A percentile compares a stretch with the other conserved stretches of the same genome.
Evolutionary conservation across 345 rosid genomes (phyloP).

Genomic region (Passiflora organensis): DNA sequence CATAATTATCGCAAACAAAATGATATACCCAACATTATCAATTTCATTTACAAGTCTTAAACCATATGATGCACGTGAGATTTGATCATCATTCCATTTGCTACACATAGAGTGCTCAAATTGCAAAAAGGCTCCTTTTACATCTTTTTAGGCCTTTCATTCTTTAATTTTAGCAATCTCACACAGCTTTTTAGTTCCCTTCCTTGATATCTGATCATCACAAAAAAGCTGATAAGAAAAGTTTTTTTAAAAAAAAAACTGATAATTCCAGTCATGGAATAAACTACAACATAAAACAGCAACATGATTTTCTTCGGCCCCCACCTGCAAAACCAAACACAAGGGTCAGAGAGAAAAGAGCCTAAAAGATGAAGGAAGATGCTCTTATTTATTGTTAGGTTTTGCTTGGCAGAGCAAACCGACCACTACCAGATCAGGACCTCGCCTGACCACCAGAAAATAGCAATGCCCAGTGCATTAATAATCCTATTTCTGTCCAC

Average conservation of each 20-base stretch:
- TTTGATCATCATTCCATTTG: slow-evolving; percentile 23
- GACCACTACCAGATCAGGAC: not conserved
- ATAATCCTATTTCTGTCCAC: slow-evolving; percentile 1
- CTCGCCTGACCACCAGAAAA: slow-evolving; percentile 5
- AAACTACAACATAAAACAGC: no score
- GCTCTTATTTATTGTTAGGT: no score
- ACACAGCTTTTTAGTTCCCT: no score
- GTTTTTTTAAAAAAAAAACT: no score
- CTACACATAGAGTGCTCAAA: slow-evolving; percentile 1
- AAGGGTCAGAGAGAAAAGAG: not conserved
- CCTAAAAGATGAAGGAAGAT: not conserved
- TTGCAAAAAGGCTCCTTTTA: slow-evolving; percentile 5
- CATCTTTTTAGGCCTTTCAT: not conserved
- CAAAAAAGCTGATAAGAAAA: not conserved
- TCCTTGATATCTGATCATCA: not conserved
- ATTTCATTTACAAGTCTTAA: slow-evolving; percentile 9
- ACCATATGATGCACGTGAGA: slow-evolving; percentile 37
- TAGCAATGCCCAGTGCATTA: slow-evolving; percentile 4
- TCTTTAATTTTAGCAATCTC: not conserved
- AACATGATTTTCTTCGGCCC: not conserved
- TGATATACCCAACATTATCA: slow-evolving; percentile 26
- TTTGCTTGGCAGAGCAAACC: not conserved
- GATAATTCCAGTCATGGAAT: no score
- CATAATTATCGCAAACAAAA: slow-evolving; percentile 30
- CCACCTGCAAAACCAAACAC: not conserved